Conservation (phyloP, 495 filamentous ascomycete species). For the Trichoderma gamsii region DNA sequence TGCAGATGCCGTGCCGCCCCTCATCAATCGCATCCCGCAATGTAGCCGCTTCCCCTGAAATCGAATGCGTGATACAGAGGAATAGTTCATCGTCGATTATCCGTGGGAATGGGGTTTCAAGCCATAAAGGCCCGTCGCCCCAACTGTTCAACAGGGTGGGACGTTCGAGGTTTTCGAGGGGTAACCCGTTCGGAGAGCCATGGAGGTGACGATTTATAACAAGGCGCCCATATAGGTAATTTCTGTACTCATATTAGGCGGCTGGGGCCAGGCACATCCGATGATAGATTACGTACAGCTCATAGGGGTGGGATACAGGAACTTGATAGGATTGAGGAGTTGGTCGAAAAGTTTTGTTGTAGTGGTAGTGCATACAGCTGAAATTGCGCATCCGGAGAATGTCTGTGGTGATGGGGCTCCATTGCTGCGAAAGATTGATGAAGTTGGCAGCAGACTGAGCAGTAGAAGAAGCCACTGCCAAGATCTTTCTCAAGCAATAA, state of each 20-base stretch:
- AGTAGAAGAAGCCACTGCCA: too few species aligned
- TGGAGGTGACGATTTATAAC: conserved; percentile 22
- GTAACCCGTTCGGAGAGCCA: conserved; percentile 19
- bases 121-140: not conserved
- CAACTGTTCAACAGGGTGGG: not conserved
- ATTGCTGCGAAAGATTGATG: too few species aligned
- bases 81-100: conserved; percentile 21
- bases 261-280: not conserved
- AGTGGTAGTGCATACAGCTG: too few species aligned
- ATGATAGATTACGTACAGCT: not conserved
- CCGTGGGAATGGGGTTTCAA: conserved; percentile 17
- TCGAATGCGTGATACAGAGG: conserved; percentile 15
- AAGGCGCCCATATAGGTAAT: conserved; percentile 18
- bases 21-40: not conserved
- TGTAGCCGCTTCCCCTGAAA: conserved; percentile 16
- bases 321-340: too few species aligned
- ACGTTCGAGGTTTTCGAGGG: conserved; percentile 3
- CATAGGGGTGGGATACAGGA: not conserved
- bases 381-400: too few species aligned
- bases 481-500: too few species aligned
- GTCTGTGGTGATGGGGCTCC: too few species aligned
- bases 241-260: not conserved
- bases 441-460: too few species aligned
- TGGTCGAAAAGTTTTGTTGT: too few species aligned
- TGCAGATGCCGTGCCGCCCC: not conserved